Evolutionary conservation across 2,329 filamentous ascomycete genomes (phyloP).

Genomic region (Lizonia empirigonia): DNA sequence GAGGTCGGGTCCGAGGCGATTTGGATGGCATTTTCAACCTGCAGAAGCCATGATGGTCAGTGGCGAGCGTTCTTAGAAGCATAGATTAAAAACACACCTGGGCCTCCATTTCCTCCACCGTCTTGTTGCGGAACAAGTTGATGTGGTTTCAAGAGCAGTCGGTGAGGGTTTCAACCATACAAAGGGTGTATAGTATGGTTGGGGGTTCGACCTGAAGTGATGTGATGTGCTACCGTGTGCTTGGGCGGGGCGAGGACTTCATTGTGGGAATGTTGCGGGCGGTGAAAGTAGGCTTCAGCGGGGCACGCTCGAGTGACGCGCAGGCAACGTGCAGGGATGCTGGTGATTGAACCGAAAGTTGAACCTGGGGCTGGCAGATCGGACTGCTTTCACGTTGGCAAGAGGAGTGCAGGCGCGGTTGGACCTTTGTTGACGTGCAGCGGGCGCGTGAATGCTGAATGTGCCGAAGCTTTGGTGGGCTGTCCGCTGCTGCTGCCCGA

Average conservation of each 20-base stretch:
- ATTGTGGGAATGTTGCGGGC: conserved; percentile 44
- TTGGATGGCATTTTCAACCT: conserved; percentile 95
- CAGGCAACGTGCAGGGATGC: conserved; percentile 24
- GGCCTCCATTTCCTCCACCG: conserved; percentile 47
- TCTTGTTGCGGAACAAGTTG: conserved; percentile 28
- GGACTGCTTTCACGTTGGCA: conserved; percentile 1
- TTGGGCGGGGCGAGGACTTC: conserved; percentile 39
- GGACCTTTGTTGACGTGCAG: conserved; percentile 10
- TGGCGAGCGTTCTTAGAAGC: not conserved
- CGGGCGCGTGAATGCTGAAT: conserved; percentile 7
- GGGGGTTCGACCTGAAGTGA: conserved; percentile 16
- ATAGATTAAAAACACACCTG: conserved; percentile 35
- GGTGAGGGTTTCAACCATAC: conserved; percentile 23
- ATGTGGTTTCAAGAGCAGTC: conserved; percentile 25
- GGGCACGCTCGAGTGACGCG: conserved; percentile 37
- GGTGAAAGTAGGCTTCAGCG: conserved; percentile 41
- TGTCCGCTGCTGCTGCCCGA: conserved; percentile 10
- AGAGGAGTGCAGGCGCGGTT: conserved; percentile 1
- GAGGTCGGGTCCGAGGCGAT: conserved; percentile 86
- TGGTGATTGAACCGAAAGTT: conserved; percentile 7
- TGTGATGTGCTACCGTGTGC: conserved; percentile 44
- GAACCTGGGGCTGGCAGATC: conserved; percentile 7
- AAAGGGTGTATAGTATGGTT: conserved; percentile 27
- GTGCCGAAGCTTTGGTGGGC: conserved; percentile 15
- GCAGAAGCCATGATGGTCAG: conserved; percentile 4